Evolutionary conservation across 129 eudicot genomes (phyloP).

Genomic region (Erigeron canadensis): DNA sequence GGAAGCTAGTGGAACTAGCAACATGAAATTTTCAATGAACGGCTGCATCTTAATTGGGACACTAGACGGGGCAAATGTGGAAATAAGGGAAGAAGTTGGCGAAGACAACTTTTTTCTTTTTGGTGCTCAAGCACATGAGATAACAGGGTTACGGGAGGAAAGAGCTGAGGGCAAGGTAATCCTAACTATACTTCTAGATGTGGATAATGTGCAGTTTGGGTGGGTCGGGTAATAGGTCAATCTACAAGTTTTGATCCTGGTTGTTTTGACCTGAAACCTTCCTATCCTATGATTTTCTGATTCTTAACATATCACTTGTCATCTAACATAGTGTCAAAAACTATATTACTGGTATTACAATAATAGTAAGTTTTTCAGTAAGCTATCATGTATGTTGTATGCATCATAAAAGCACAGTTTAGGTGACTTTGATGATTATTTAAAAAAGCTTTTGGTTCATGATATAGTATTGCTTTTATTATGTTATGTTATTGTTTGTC

Average conservation of each 20-base stretch:
- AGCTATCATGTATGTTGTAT: background rate
- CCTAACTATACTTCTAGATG: background rate
- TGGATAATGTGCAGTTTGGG: background rate
- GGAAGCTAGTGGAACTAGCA: constrained; percentile 99
- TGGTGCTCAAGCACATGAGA: constrained; percentile 82
- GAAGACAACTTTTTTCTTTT: constrained; percentile 84
- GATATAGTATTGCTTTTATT: background rate
- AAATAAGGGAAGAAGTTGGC: constrained; percentile 90
- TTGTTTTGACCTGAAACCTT: too few relatives aligned
- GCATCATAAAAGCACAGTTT: background rate
- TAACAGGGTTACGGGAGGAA: constrained; percentile 64
- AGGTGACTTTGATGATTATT: background rate
- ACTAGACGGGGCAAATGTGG: constrained; percentile 93
- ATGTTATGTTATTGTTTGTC: background rate
- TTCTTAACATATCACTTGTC: too few relatives aligned
- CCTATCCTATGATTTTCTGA: too few relatives aligned
- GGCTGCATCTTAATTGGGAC: constrained; percentile 94
- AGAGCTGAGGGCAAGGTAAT: constrained; percentile 90
- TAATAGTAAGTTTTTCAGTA: background rate
- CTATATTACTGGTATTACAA: background rate
- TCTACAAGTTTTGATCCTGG: too few relatives aligned
- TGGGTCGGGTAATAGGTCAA: background rate
- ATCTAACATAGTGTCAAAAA: background rate
- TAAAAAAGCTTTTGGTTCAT: background rate
- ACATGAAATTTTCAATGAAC: constrained; percentile 97